These are phyloP conservation scores for Aspergillus heteromorphus DNA, from an alignment of 495 filamentous ascomycete species.

Conservation along the genomic window DNA sequence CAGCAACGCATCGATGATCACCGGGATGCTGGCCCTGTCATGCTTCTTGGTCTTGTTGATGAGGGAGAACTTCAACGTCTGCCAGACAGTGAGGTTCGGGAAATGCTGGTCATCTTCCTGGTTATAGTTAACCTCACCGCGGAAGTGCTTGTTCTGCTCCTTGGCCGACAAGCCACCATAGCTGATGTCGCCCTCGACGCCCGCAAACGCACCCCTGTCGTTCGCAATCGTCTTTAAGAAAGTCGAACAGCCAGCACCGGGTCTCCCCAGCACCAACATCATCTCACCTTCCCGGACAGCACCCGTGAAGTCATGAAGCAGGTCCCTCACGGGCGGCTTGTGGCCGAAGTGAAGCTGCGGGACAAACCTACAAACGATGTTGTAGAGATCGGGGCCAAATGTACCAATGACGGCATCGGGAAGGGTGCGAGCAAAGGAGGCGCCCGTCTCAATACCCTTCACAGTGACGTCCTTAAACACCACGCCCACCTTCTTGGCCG, in stretches of 20 bases:
- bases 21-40: slow-evolving; percentile 58
- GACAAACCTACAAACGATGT: slow-evolving; percentile 57
- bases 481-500: slow-evolving; percentile 79
- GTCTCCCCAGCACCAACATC: slow-evolving; percentile 78
- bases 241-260: slow-evolving; percentile 75
- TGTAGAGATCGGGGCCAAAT: slow-evolving; percentile 79
- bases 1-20: slow-evolving; percentile 59
- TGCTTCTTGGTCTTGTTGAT: slow-evolving; percentile 78
- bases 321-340: slow-evolving; percentile 46
- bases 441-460: slow-evolving; percentile 61
- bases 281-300: slow-evolving; percentile 73
- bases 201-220: slow-evolving; percentile 58
- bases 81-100: slow-evolving; percentile 69
- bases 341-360: slow-evolving; percentile 54
- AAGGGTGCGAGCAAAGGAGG: slow-evolving; percentile 66
- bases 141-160: slow-evolving; percentile 63
- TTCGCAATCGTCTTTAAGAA: slow-evolving; percentile 77
- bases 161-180: slow-evolving; percentile 72
- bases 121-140: slow-evolving; percentile 80
- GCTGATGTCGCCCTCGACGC: slow-evolving; percentile 63
- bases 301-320: slow-evolving; percentile 77
- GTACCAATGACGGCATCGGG: slow-evolving; percentile 76
- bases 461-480: slow-evolving; percentile 77
- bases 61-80: slow-evolving; percentile 77
- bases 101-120: slow-evolving; percentile 79